Evolutionary conservation across 164 flowering plant species (phyloP), one percentile per base, ranked within the genome.

Genomic region (Taxillus chinensis): DNA sequence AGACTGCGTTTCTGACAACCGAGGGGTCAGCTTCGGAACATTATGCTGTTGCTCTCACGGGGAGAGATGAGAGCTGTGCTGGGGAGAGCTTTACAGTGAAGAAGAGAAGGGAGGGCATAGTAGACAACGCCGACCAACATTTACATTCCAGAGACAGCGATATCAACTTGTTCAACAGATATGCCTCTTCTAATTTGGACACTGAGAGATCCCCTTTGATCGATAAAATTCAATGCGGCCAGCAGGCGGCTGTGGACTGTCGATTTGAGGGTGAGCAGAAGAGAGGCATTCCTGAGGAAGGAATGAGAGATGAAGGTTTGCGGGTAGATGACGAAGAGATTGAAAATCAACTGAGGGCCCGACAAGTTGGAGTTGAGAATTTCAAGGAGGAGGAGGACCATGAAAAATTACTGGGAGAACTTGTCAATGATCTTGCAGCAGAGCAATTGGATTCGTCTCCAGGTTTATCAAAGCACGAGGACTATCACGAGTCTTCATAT

Each of bases 1-100:
- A 68, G 2, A 42, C 74, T 46, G 71, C 79, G 6, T 45, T 81
- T 55, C 49, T 83, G 41, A 82, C 70, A 65, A 49, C 74, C n/a
- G 82, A 68, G 62, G 59, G 59, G 54, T 56, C 46, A 17, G 74
- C 88, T 67, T 63, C 84, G 55, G 86, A 82, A 52, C 70, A 60
- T 17, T 63, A 70, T 71, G 55, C 8, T 27, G 4, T 74, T 53
- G 66, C 60, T 69, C 74, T 83, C 68, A 77, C 76, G 67, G 68
- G 77, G 66, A 76, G 69, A 62, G 79, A 74, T 72, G 80, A 67
- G 45, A 68, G 71, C 52, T 72, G 61, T 74, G 49, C 41, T 39
- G 70, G 71, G 3, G 80, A 75, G 69, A 76, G 73, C 52, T 61
- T 46, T 42, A 48, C 49, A 13, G 81, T 52, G 15, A 68, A 51